phyloP scores from a whole-genome alignment of 2,329 filamentous ascomycete species.

The Pseudogymnoascus sp. region DNA sequence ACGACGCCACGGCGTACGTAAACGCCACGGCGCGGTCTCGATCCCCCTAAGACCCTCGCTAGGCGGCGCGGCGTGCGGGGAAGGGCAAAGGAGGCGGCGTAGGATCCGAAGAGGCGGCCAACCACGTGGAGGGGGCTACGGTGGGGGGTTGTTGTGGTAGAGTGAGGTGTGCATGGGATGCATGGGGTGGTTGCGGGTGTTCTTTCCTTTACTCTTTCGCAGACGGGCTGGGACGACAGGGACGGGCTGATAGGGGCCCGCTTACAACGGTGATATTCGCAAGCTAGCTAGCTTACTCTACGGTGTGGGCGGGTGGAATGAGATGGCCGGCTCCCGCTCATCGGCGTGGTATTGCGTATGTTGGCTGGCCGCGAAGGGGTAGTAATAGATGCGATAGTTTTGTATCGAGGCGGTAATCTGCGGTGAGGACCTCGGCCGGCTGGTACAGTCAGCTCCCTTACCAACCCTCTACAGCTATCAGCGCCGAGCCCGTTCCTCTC shows the following conservation, averaged over 20 bases:
- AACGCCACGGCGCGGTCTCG: background rate
- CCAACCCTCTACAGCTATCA: background rate
- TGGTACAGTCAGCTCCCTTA: background rate
- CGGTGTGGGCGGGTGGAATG: background rate
- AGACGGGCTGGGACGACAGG: background rate
- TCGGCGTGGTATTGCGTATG: background rate
- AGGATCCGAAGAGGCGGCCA: conserved; percentile 3
- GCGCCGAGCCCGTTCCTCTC: background rate
- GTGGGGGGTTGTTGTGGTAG: background rate
- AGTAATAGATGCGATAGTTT: background rate
- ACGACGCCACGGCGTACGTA: background rate
- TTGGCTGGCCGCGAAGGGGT: background rate
- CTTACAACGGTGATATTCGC: background rate
- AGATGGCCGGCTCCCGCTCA: background rate
- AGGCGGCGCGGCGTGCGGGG: conserved; percentile 1
- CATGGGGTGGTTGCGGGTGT: background rate
- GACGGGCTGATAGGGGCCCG: background rate
- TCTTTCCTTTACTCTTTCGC: background rate
- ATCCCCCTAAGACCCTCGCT: background rate
- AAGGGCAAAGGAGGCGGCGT: background rate
- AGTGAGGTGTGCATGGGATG: background rate
- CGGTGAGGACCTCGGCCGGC: background rate
- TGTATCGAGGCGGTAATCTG: background rate
- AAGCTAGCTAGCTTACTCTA: background rate
- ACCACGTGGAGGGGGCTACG: background rate